Conservation (phyloP, 306 rosid genomes). For the Prunus armeniaca region DNA sequence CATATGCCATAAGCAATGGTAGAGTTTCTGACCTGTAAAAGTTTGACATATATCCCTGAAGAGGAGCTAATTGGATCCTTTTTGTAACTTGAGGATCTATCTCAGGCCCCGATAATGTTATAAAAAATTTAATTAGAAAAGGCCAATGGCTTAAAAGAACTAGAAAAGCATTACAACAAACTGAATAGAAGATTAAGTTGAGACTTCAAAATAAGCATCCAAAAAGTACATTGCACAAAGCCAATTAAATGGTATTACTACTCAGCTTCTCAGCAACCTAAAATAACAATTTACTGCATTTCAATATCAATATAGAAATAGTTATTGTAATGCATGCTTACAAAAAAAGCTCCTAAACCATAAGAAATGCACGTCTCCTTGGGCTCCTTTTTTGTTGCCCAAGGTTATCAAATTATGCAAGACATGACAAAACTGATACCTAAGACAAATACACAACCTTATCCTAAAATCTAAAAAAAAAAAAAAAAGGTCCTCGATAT, state of each 20-base stretch:
- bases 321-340: background rate
- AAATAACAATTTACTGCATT: background rate
- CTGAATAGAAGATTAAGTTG: constrained; percentile 2
- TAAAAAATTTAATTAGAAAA: constrained; percentile 21
- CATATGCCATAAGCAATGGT: constrained; percentile 12
- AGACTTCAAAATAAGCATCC: constrained; percentile 1
- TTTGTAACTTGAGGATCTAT: constrained; percentile 37
- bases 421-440: too few species aligned
- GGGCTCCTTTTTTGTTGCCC: background rate
- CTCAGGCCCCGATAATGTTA: constrained; percentile 32
- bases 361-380: background rate
- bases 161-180: constrained; percentile 3
- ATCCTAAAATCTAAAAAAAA: too few species aligned
- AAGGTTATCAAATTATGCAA: background rate
- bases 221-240: background rate
- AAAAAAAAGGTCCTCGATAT: too few species aligned
- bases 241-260: background rate
- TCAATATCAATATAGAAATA: background rate
- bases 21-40: constrained; percentile 71
- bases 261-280: background rate
- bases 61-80: constrained; percentile 49
- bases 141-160: constrained; percentile 14
- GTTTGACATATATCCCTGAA: constrained; percentile 70
- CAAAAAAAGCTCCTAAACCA: background rate
- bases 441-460: too few species aligned